These are phyloP conservation scores for Chrysochromulina tobinii DNA, from an alignment of 78 protist species.

Conservation along the genomic window DNA sequence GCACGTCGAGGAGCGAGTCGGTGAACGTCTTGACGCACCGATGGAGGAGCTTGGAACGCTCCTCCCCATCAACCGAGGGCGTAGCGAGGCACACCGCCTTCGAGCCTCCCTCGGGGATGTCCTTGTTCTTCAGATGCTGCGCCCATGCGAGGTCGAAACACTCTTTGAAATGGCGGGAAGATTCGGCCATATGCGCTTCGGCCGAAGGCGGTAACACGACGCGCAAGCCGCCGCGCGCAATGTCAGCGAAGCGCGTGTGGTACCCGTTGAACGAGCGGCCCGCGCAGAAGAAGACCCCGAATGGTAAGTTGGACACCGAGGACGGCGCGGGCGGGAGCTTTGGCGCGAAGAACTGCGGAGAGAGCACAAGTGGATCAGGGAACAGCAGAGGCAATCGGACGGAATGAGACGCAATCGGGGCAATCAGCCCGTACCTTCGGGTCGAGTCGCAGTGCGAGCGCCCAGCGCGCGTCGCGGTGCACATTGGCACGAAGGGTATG, in stretches of 20 bases:
- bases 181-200: constrained; percentile 51
- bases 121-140: constrained; percentile 90
- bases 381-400: too few relatives aligned
- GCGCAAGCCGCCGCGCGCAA: constrained; percentile 90
- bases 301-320: constrained; percentile 31
- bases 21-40: constrained; percentile 57
- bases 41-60: too few relatives aligned
- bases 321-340: neutral
- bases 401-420: too few relatives aligned
- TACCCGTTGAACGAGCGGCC: constrained; percentile 82
- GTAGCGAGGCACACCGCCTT: constrained; percentile 71
- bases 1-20: constrained; percentile 68
- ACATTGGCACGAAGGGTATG: constrained; percentile 5
- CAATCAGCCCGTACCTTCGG: too few relatives aligned
- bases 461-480: neutral
- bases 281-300: constrained; percentile 76
- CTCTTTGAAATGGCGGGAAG: constrained; percentile 67
- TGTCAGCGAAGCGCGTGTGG: constrained; percentile 79
- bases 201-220: constrained; percentile 24
- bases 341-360: neutral
- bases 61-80: neutral
- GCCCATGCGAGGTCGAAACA: constrained; percentile 84
- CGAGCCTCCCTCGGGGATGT: constrained; percentile 90
- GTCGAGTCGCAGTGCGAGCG: constrained; percentile 6
- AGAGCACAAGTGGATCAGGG: too few relatives aligned